These are phyloP conservation scores for Meredithiella fracta DNA, from an alignment of 2,329 filamentous ascomycete species.

Conservation along the genomic window DNA sequence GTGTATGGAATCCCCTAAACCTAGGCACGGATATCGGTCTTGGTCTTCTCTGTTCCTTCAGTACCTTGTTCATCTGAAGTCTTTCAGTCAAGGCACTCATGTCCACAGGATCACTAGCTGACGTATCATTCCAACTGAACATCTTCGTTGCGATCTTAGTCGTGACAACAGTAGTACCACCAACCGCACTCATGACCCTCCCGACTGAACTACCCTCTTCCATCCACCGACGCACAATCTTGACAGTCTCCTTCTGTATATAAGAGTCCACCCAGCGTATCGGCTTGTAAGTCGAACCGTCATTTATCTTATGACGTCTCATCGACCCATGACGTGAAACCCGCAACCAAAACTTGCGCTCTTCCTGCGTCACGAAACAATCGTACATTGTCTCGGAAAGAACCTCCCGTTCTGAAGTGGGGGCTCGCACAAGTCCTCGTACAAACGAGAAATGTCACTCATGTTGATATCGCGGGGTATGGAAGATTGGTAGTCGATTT, in stretches of 20 bases:
- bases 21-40: constrained; percentile 8
- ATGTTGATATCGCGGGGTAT: constrained; percentile 11
- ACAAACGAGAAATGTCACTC: constrained; percentile 10
- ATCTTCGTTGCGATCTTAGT: constrained; percentile 30
- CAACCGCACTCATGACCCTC: constrained; percentile 22
- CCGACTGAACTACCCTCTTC: constrained; percentile 30
- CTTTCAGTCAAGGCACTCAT: constrained; percentile 14
- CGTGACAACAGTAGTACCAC: constrained; percentile 26
- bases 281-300: constrained; percentile 43
- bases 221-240: constrained; percentile 49
- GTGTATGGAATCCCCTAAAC: constrained; percentile 16
- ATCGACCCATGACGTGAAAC: constrained; percentile 43
- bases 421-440: constrained; percentile 21
- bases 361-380: constrained; percentile 35
- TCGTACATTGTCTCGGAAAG: constrained; percentile 33
- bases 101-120: constrained; percentile 15
- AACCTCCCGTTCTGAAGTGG: constrained; percentile 17
- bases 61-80: constrained; percentile 15
- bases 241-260: constrained; percentile 36
- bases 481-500: background rate
- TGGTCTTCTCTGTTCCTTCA: constrained; percentile 23
- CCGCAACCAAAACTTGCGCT: constrained; percentile 50
- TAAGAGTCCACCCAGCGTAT: constrained; percentile 41
- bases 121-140: constrained; percentile 16
- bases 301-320: constrained; percentile 37